Base-by-base conservation (phyloP, 176 grass and related monocot genomes). In the Bonia amplexicaulis region DNA sequence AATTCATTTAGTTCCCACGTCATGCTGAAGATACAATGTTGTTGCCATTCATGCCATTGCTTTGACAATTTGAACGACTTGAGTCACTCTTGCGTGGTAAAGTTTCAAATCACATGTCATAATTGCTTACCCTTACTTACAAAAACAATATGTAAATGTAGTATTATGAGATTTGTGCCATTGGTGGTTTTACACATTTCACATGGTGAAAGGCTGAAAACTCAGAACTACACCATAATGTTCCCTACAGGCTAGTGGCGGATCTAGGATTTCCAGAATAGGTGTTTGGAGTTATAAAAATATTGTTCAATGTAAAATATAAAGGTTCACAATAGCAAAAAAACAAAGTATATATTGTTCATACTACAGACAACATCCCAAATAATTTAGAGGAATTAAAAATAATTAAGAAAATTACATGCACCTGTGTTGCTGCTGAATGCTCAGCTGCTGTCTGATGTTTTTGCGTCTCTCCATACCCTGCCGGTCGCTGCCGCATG, bases 21-120 rank as follows among this genome's bases (percentile, higher is more conserved):
- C 49, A 81, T 81, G 22, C 22, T 70, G 35, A 70, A 55, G 22
- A 54, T 69, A 20, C 1, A 53, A 26, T 69, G 47, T 41, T 69
- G 46, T 67, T 53, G 22, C 48, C 51, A 69, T 81, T 81, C 35
- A 54, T 54, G 64, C 12, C 22, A 68, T 80, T 67, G 27, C 46
- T 67, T 49, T 68, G 47, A 9, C 63, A 22, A 54, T 80, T 46
- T 14, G 13, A 53, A 68, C 20, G 31, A 37, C 4, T 80, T 66
- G 6, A 52, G 47, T 80, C 17, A 66, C 62, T 66, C 11, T 68
- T 19, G 62, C 46, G 40, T 51, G 10, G 19, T 19, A 67, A 66
- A 68, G 33, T 16, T 69, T 40, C 4, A 60, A 60, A 61, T 33
- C 60, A 23, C 66, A 67, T 66, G 16, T 13, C 25, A 49, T 25